Evolutionary conservation across 345 rosid genomes (phyloP).

Genomic region (Eucalyptus virginea): DNA sequence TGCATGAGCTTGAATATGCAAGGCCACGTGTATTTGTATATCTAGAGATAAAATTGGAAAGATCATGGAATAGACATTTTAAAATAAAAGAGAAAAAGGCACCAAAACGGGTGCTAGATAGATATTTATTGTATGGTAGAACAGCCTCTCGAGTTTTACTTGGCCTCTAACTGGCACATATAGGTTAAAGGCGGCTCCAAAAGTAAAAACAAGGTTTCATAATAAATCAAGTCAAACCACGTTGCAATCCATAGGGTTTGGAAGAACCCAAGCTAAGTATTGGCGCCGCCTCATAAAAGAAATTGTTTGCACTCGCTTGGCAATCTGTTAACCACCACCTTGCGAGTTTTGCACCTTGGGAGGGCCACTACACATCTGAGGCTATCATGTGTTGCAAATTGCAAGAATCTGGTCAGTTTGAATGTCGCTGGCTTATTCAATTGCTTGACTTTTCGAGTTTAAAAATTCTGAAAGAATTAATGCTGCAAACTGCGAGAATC

Average conservation of each 20-base stretch:
- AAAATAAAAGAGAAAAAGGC: neutral
- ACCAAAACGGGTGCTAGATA: neutral
- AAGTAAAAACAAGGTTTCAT: too few relatives aligned
- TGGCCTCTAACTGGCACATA: neutral
- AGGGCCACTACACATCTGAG: neutral
- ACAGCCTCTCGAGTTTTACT: neutral
- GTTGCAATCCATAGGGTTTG: neutral
- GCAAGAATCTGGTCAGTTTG: neutral
- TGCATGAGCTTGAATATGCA: neutral
- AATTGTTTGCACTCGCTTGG: neutral
- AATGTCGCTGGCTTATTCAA: too few relatives aligned
- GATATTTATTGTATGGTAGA: neutral
- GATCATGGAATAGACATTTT: neutral
- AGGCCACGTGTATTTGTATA: neutral
- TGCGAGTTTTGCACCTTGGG: neutral
- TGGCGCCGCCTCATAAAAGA: accelerated
- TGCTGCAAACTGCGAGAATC: neutral
- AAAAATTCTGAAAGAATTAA: neutral
- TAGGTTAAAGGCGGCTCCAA: neutral
- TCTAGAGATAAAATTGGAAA: neutral
- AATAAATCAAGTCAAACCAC: neutral
- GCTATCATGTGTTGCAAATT: neutral
- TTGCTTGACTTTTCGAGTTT: neutral
- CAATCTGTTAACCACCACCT: neutral
- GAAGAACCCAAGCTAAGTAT: accelerated